Evolutionary conservation across 352 stramenopile genomes (phyloP), one percentile per base, ranked within the genome.

Genomic region (Globisporangium middletonii): DNA sequence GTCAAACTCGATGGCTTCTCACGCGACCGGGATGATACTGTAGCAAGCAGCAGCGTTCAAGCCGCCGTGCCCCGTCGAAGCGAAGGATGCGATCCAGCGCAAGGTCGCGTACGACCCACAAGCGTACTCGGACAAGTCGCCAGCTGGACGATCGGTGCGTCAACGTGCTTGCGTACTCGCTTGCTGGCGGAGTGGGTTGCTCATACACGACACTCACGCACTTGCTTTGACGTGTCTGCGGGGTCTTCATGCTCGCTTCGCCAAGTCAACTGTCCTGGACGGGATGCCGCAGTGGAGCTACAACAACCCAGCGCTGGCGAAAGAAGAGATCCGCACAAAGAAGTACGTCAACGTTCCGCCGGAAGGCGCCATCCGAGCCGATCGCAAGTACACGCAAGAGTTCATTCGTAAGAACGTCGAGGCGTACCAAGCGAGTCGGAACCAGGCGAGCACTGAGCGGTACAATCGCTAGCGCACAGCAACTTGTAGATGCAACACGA

Each of bases 351-450:
- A 87, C 53, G 55, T 77, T 18, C 77, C 79, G 16, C 61, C 56
- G 3, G 77, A 86, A 41, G 77, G 75, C 7, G 50, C 69, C 15
- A 60, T 88, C 59, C 74, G 68, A 45, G 79, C 75, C 37, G 65
- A 88, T 54, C 73, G 77, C 64, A 68, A 64, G 53, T 90, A 90
- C 66, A 87, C 77, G 26, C 67, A 76, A 28, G 73, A 84, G 27
- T 88, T 90, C 64, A 79, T 90, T 27, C 69, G 72, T 38, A 70
- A 74, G 30, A 70, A 75, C 53, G 71, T 87, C 51, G 72, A 84
- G 19, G 64, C 68, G 26, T 65, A 75, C 19, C 59, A 80, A 30
- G 58, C 68, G 44, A 71, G 59, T 42, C 68, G 65, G 30, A 65
- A 62, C 26, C 62, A 71, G 30, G 33, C 9, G n/a, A 33, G 9